Evolutionary conservation across 805 yeast genomes (phyloP).

Genomic region (Maudiozyma barnettii): DNA sequence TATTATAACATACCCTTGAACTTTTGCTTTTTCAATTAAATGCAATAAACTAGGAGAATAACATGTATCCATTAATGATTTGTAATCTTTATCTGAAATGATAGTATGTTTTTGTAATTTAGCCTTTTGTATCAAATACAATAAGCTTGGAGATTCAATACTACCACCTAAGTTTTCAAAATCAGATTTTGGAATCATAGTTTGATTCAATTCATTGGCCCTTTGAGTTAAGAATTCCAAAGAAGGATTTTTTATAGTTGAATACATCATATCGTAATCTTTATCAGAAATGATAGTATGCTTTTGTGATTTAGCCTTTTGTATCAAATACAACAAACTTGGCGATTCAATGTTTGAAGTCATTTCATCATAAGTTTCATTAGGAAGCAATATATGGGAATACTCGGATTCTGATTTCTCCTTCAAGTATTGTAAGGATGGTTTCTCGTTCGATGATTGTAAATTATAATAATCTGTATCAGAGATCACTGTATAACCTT

Average conservation of each 20-base stretch:
- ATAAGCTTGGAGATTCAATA: neutral
- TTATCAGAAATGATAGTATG: constrained; percentile 8
- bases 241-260: neutral
- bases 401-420: neutral
- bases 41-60: neutral
- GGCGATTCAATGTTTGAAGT: neutral
- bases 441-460: neutral
- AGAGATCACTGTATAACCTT: constrained; percentile 7
- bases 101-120: neutral
- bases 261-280: constrained; percentile 5
- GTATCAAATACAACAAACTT: neutral
- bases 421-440: neutral
- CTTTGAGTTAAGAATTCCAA: neutral
- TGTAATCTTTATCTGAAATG: constrained; percentile 10
- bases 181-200: neutral
- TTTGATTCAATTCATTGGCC: neutral
- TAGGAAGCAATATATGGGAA: neutral
- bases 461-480: constrained; percentile 7
- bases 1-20: constrained; percentile 5
- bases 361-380: neutral
- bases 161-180: neutral
- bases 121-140: neutral
- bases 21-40: neutral
- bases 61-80: constrained; percentile 1
- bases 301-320: neutral